Evolutionary conservation across 2,329 filamentous ascomycete genomes (phyloP), one percentile per base, ranked within the genome.

Genomic region (Sporothrix brasiliensis): DNA sequence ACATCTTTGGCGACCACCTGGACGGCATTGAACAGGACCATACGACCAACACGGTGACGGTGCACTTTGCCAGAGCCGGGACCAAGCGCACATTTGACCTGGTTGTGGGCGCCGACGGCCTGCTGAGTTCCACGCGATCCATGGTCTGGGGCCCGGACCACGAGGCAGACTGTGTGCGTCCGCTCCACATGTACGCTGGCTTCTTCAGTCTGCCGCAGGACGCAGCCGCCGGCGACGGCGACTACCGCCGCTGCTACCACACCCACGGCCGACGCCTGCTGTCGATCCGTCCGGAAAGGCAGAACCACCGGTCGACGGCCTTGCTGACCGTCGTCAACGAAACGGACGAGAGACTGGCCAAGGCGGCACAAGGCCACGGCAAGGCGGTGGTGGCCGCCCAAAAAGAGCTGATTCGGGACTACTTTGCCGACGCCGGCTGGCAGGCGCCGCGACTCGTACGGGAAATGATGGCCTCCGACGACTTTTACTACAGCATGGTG

Each of bases 91-190:
- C 74, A 0, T 88, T 81, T 72, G 86, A 88, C 74, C 72, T 88
- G 0, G 77, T 88, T 0, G 80, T 88, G 56, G 86, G 83, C 13
- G 85, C 86, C 3, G 86, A 89, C 73, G 87, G 87, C 0, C 81
- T 84, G 47, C 79, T 81, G 10, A 87, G 84, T 3, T 79, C 79
- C 41, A 82, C 83, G n/a, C 79, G 84, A 10, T 79, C 76, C n/a
- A 75, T 78, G 53, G 77, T 81, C 5, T 75, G 79, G 73, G 77
- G 78, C 11, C 70, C 74, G 10, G 75, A 75, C 4, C 74, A 74
- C 9, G 75, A 76, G 21, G 70, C 76, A 1, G 73, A 74, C 3
- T 67, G 74, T 9, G 77, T 80, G 44, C 76, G 76, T 24, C 73
- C 73, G 21, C 73, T 80, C 16, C 76, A 76, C 14, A 65, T 79